Base-by-base conservation (phyloP, 139 green algal species). In the Micromonas commoda region DNA sequence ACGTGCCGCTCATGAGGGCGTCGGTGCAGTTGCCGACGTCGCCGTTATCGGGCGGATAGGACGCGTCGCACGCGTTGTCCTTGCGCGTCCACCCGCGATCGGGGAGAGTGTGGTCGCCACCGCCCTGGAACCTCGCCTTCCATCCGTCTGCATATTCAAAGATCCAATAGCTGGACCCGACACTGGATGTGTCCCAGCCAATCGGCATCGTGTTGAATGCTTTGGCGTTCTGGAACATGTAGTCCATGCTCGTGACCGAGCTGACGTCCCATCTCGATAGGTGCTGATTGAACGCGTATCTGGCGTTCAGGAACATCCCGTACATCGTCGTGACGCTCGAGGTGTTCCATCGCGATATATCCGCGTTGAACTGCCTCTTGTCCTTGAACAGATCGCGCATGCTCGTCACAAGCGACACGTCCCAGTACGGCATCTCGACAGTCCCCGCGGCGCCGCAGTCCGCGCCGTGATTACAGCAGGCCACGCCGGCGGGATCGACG, bases 221-320 rank as follows among this genome's bases (percentile, higher is more conserved):
- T 38, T 67, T 37, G 24, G 70, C 35, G 20, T 67, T 26, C 9
- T 0, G 9, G 64, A 82, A 82, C 77, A 82, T 82, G 73, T 64
- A 37, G 21, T 54, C 6, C 76, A 81, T 81, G 1, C 77, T 26
- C 5, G 66, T 81, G 21, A 81, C 76, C 4, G 21, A 53, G 0
- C 24, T 57, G 1, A 39, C 32, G 61, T 81, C 45, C 76, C 66
- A 81, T 5, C 23, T 52, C 5, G 23, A 38, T 20, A 82, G 29
- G 16, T 35, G 23, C 45, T 70, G 37, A 54, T 76, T 79, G 77
- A 82, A 82, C 9, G 20, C 31, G 0, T 37, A 65, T n/a, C n/a
- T n/a, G 0, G 65, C 65, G 60, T 28, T n/a, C 9, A 61, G 19
- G 71, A 82, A 82, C 77, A 82, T 82, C 20, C 0, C 45, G 6